A percentile compares a stretch with the other conserved stretches of the same genome.
phyloP scores from a whole-genome alignment of 306 rosid genomes.

The Citrullus mucosospermus region DNA sequence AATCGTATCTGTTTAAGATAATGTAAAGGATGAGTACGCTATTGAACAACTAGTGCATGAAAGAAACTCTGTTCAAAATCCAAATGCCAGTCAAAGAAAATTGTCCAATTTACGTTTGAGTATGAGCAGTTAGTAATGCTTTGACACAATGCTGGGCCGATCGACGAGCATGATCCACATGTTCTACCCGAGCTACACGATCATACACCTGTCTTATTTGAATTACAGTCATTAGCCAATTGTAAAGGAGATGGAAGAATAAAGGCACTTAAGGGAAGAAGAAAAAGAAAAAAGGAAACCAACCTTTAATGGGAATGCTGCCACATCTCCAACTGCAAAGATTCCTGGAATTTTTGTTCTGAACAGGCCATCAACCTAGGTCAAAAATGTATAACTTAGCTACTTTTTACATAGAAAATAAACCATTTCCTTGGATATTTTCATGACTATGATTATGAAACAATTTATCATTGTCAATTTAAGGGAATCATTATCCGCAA shows the following conservation, averaged over 20 bases:
- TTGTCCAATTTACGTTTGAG: conserved; percentile 36
- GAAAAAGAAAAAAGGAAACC: background rate
- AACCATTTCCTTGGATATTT: background rate
- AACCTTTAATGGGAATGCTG: conserved; percentile 87
- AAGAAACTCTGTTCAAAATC: background rate
- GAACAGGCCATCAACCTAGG: conserved; percentile 82
- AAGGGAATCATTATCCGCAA: background rate
- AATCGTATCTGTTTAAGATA: conserved; percentile 51
- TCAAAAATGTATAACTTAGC: conserved; percentile 5
- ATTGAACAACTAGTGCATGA: background rate
- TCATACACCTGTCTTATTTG: conserved; percentile 52
- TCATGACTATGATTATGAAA: background rate
- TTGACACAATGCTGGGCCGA: conserved; percentile 80
- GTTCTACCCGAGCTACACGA: conserved; percentile 71
- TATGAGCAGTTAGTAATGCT: conserved; percentile 63
- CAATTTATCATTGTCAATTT: background rate
- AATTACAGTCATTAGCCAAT: conserved; percentile 11
- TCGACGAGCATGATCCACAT: conserved; percentile 95
- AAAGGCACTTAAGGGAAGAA: background rate
- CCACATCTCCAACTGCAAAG: conserved; percentile 84
- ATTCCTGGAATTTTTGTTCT: conserved; percentile 67
- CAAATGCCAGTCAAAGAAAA: conserved; percentile 8
- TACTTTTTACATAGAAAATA: background rate
- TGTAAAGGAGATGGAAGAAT: background rate
- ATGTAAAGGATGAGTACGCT: background rate